These are phyloP conservation scores for Immersiporthe knoxdaviesiana DNA, from an alignment of 2,329 filamentous ascomycete genomes.

Conservation along the genomic window DNA sequence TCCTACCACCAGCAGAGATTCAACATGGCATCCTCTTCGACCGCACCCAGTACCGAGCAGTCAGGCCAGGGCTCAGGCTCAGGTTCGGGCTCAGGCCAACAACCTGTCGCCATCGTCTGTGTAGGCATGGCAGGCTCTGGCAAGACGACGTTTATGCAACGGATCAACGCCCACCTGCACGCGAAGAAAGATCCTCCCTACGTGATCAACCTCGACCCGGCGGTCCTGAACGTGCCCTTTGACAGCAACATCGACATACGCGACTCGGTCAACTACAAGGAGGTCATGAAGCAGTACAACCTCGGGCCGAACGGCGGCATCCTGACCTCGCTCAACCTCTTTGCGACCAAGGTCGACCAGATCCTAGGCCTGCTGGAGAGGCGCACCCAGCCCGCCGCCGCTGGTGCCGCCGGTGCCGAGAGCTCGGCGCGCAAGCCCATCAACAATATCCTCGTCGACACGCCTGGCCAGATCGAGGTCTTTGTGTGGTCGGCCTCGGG, in stretches of 20 bases:
- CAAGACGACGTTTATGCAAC: conserved; percentile 99
- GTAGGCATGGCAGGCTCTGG: conserved; percentile 97
- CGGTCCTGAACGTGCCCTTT: conserved; percentile 90
- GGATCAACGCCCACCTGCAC: conserved; percentile 93
- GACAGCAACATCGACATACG: conserved; percentile 98
- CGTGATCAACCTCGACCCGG: conserved; percentile 95
- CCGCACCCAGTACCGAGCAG: conserved; percentile 27
- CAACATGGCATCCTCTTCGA: conserved; percentile 32
- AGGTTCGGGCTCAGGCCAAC: conserved; percentile 14
- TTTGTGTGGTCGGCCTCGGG: conserved; percentile 98
- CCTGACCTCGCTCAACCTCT: conserved; percentile 91
- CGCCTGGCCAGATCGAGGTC: conserved; percentile 96
- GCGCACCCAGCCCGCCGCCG: conserved; percentile 61
- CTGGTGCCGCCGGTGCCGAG: conserved; percentile 55
- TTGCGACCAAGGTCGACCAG: conserved; percentile 97
- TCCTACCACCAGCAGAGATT: not conserved
- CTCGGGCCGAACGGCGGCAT: conserved; percentile 97
- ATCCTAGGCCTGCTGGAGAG: conserved; percentile 89
- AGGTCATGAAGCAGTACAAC: conserved; percentile 99
- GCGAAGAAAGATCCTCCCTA: conserved; percentile 81
- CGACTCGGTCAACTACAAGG: conserved; percentile 98
- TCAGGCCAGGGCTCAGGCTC: conserved; percentile 7
- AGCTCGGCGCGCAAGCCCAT: conserved; percentile 66
- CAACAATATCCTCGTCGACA: conserved; percentile 89
- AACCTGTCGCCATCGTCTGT: conserved; percentile 83